Base-by-base conservation (phyloP, 2,329 filamentous ascomycete species). In the Colletotrichum sp. region DNA sequence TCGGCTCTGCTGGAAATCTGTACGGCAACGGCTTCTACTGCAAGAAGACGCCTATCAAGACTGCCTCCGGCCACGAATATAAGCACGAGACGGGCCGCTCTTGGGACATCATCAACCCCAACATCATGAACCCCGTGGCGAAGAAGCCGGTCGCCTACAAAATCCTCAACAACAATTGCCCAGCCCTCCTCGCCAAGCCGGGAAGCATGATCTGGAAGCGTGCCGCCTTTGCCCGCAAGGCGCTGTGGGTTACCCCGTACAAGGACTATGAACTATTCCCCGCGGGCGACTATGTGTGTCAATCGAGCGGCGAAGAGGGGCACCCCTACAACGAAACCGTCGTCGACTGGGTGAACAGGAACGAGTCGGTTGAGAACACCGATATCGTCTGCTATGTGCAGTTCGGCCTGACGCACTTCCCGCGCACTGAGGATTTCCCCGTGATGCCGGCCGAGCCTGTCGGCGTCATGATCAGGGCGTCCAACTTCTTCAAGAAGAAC, bases 1-100 rank as follows among this genome's bases (percentile, higher is more conserved):
- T 94, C 0, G 94, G 94, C 10, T 93, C 91, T 65, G 85, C 87
- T 9, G 92, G 94, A 82, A 95, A 96, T 84, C 91, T 89, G 73
- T 93, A 94, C 82, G 94, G 94, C 77, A 95, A 95, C 81, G 94
- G 93, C 10, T 95, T 95, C 84, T 95, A 81, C 76, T 79, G 77
- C 76, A 80, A 78, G 62, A 81, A 80, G 80, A 82, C 81, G 52
- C 76, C 77, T 3, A 77, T 82, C 8, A 64, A 70, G 5, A 82
- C 78, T 9, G 74, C 80, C 39, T 77, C 78, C 77, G n/a, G 78
- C 75, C 32, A 57, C 70, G 63, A 36, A 1, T 82, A 83, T 75
- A 57, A 26, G 39, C 44, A 59, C 18, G 78, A 79, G 57, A 72
- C 72, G 12, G 69, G 70, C 57, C 71, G 77, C n/a, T 49, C 76